These are phyloP conservation scores for Zasmidium citrigriseum DNA, from an alignment of 2,329 filamentous ascomycete species.

Conservation along the genomic window DNA sequence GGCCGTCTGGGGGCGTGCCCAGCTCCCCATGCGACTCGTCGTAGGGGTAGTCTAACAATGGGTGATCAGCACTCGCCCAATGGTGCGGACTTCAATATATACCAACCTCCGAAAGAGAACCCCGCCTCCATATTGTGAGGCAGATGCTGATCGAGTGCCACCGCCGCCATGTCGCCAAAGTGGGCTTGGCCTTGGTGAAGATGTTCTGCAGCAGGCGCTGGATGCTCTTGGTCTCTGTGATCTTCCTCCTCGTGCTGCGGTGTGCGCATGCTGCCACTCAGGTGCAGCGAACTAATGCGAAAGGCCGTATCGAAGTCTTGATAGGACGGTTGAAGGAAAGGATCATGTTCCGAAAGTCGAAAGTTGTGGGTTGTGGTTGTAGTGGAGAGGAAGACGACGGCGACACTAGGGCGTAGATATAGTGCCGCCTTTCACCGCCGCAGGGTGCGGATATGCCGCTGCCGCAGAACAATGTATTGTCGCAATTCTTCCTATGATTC, in stretches of 20 bases:
- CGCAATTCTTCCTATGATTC: too few species aligned
- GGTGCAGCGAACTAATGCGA: not conserved
- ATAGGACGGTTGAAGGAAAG: not conserved
- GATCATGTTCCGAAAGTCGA: not conserved
- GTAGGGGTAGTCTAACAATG: not conserved
- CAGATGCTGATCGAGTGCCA: not conserved
- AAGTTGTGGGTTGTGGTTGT: not conserved
- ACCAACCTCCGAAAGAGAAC: constrained; percentile 5
- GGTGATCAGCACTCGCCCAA: not conserved
- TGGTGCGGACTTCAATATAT: not conserved
- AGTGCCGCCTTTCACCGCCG: not conserved
- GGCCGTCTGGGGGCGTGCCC: not conserved
- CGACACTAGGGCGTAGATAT: not conserved
- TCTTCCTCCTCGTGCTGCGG: not conserved
- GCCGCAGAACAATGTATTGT: too few species aligned
- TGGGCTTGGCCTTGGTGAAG: not conserved
- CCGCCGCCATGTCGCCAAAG: not conserved
- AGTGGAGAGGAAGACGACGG: not conserved
- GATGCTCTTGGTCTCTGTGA: not conserved
- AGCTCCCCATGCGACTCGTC: not conserved
- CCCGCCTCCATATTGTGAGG: not conserved
- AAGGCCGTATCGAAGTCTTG: not conserved
- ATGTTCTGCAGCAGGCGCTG: not conserved
- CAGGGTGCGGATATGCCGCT: too few species aligned
- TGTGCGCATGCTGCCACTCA: not conserved